Percentiles rank a stretch among this genome's conserved stretches.
Conservation (phyloP, 2,329 filamentous ascomycete genomes). For the Amauroascus verrucosus region DNA sequence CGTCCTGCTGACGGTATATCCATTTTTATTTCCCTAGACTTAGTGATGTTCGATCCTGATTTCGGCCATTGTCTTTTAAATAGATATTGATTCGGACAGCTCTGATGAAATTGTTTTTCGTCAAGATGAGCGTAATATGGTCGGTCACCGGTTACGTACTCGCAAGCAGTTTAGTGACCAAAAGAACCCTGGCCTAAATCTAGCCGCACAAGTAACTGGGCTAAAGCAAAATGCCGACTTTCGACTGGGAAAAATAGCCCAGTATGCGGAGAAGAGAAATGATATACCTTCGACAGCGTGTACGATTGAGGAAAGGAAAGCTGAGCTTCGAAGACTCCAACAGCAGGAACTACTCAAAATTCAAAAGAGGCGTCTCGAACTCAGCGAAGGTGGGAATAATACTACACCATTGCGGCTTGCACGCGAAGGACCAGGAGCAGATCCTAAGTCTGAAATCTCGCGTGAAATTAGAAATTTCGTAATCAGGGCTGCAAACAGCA, state of each 20-base stretch:
- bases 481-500: not conserved
- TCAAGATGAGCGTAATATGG: constrained; percentile 11
- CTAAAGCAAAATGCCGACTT: not conserved
- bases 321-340: constrained; percentile 19
- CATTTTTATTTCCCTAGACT: not conserved
- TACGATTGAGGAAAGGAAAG: constrained; percentile 8
- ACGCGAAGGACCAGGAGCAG: constrained; percentile 22
- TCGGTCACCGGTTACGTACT: constrained; percentile 8
- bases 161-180: constrained; percentile 1
- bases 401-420: constrained; percentile 8
- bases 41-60: not conserved
- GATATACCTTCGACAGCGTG: not conserved
- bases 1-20: not conserved
- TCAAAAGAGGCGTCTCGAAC: constrained; percentile 2
- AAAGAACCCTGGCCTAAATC: not conserved
- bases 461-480: constrained; percentile 13
- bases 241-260: no score
- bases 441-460: constrained; percentile 20
- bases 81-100: constrained; percentile 13
- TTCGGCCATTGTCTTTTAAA: not conserved
- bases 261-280: no score
- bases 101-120: constrained; percentile 22
- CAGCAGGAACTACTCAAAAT: constrained; percentile 8
- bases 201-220: not conserved
- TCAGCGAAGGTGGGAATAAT: not conserved